These are phyloP conservation scores for Tetrapisispora pingtungensis DNA, from an alignment of 805 yeast genomes.

Conservation along the genomic window DNA sequence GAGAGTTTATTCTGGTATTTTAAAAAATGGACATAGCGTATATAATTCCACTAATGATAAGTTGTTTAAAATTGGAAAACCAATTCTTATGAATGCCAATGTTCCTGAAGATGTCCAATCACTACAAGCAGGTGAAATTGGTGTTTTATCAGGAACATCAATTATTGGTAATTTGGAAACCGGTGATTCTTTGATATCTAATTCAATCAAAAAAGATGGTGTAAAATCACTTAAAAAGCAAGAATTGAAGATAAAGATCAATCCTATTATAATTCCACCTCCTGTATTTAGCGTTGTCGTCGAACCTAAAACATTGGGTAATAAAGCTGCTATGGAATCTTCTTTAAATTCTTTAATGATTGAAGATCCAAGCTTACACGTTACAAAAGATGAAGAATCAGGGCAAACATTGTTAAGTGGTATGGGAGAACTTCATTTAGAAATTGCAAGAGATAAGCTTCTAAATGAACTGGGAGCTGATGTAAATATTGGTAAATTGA, in stretches of 20 bases:
- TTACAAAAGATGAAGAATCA: constrained; percentile 65
- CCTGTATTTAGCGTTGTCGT: constrained; percentile 83
- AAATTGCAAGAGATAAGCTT: constrained; percentile 72
- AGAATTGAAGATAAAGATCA: constrained; percentile 37
- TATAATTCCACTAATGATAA: constrained; percentile 62
- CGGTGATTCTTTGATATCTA: constrained; percentile 80
- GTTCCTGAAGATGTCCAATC: constrained; percentile 58
- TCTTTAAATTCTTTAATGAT: constrained; percentile 57
- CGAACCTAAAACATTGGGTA: constrained; percentile 78
- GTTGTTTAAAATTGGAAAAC: constrained; percentile 53
- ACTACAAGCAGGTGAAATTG: constrained; percentile 74
- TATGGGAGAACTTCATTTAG: constrained; percentile 95
- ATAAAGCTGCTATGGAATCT: constrained; percentile 59
- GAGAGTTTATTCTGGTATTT: constrained; percentile 76
- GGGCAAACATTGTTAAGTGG: constrained; percentile 94
- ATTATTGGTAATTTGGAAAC: constrained; percentile 53
- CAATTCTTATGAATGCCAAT: constrained; percentile 83
- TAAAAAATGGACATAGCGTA: constrained; percentile 52
- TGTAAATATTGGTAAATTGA: constrained; percentile 70
- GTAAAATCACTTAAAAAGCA: constrained; percentile 34
- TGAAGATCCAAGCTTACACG: constrained; percentile 83
- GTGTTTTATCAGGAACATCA: constrained; percentile 42
- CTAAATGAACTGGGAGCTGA: constrained; percentile 75
- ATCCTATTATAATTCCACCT: constrained; percentile 81
- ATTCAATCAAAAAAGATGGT: constrained; percentile 42